Percentiles rank a stretch among this genome's conserved stretches.
phyloP scores from a whole-genome alignment of 2,329 filamentous ascomycete genomes.

The Cladosporium austrohemisphaericum region DNA sequence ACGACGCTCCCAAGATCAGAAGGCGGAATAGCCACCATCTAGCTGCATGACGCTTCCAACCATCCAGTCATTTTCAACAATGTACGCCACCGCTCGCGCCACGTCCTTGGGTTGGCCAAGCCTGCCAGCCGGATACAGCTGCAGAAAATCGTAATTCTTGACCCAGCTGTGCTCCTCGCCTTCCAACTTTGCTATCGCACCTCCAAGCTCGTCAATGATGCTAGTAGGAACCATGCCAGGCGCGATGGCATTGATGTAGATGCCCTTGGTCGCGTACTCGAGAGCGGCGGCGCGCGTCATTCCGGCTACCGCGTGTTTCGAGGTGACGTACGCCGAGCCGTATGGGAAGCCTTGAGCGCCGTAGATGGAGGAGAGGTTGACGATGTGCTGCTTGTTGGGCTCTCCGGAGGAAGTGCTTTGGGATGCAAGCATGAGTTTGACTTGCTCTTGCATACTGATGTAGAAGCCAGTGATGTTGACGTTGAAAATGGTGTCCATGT shows the following conservation, averaged over 20 bases:
- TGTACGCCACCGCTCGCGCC: slow-evolving; percentile 9
- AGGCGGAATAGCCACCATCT: not conserved
- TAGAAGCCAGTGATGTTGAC: slow-evolving; percentile 23
- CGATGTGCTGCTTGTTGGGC: slow-evolving; percentile 34
- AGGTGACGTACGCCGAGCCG: slow-evolving; percentile 35
- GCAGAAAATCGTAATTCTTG: not conserved
- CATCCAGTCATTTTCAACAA: slow-evolving; percentile 13
- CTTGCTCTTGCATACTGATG: slow-evolving; percentile 34
- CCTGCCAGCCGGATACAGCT: slow-evolving; percentile 4
- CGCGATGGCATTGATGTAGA: slow-evolving; percentile 26
- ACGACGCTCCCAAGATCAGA: too few relatives aligned
- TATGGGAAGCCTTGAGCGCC: slow-evolving; percentile 39
- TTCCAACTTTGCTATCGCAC: not conserved
- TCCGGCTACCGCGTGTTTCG: slow-evolving; percentile 41
- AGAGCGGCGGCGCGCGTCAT: slow-evolving; percentile 36
- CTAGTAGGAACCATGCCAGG: slow-evolving; percentile 22
- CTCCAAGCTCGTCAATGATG: not conserved
- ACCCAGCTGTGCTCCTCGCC: not conserved
- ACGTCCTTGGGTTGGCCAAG: slow-evolving; percentile 6
- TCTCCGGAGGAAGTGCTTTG: slow-evolving; percentile 35
- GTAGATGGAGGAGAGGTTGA: slow-evolving; percentile 39
- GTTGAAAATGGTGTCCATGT: slow-evolving; percentile 43
- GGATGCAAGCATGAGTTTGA: slow-evolving; percentile 43
- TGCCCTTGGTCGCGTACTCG: slow-evolving; percentile 17
- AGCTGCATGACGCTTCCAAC: slow-evolving; percentile 3